Base-by-base conservation (phyloP, 2,329 filamentous ascomycete genomes). In the Claviceps purpurea region DNA sequence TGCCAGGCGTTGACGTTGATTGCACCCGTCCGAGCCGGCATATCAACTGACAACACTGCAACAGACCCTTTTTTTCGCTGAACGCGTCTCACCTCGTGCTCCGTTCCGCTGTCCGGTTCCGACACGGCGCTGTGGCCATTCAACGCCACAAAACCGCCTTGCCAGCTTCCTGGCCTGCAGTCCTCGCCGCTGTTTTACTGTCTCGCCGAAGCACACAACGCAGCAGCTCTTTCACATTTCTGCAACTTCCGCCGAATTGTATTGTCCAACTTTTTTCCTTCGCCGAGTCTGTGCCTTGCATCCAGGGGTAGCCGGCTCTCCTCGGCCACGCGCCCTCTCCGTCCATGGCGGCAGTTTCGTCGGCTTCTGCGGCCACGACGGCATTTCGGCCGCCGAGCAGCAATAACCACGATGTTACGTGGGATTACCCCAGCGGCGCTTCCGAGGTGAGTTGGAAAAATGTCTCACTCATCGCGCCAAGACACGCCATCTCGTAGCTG, bases 321-420 rank as follows among this genome's bases (percentile, higher is more conserved):
- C 50, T 30, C 49, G 50, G 50, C 52, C 53, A 48, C 56, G 50
- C 52, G 50, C 45, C 54, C 50, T 56, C 50, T 55, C 56, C 56
- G 54, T 56, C 44, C 30, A 79, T 79, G 77, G 72, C 76, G 60
- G 70, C 74, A 62, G 72, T 79, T 64, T 75, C 76, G 58, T 66
- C 74, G 58, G 68, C 68, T 58, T 71, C 72, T 55, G 71, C 71
- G 56, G 68, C 73, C 50, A 68, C 73, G 55, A 70, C 73, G 52
- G 67, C 69, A 46, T 65, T 79, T 54, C 73, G 71, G 55, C 72
- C 74, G 53, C 70, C 75, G 16, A 69, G 68, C 57, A 76, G 72
- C 61, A 71, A 70, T 52, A 71, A 78, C 61, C 75, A 69, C 47
- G 68, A 74, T 46, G 68, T 66, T 41, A 66, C 68, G 22, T 79